Evolutionary conservation across 2,329 filamentous ascomycete genomes (phyloP), one percentile per base, ranked within the genome.

Genomic region (Claviceps sp.): DNA sequence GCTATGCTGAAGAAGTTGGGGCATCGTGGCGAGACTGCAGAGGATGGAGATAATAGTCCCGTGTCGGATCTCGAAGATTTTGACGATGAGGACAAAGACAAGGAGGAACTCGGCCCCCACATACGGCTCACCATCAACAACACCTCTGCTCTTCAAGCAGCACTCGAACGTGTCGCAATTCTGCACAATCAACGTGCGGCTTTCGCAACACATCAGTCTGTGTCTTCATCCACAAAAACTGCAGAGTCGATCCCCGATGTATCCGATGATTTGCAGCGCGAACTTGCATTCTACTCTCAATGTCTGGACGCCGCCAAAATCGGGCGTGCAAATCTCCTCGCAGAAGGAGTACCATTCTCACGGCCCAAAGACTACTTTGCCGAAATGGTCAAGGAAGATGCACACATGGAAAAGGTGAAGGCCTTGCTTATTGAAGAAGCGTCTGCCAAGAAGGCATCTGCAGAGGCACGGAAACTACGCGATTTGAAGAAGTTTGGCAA

Each of bases 401-500:
- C 94, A 62, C 93, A 96, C 69, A 98, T 98, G 93, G 87, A 87
- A 66, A 90, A 87, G 76, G 87, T 98, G 66, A 94, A 94, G 76
- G 81, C 84, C 63, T 95, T 94, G 77, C 74, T 97, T 62, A 78
- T 95, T 56, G 90, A 97, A 63, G 89, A 94, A 64, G 93, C 91
- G 0, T 87, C 91, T 11, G 77, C 82, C 55, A 95, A 95, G 77
- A 95, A 95, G 75, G 91, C 93, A 1, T 80, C 89, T 30, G 83
- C 87, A 24, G 93, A 98, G 69, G 93, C 93, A 6, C 81, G 89
- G 66, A 89, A 89, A 72, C 84, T 91, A 73, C 79, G 93, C 57
- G 93, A 98, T 68, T 76, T 97, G 62, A 97, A 96, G 82, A 98
- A 97, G 73, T 98, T 97, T 66, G 93, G 93, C 67, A 98, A 98